Base-by-base conservation (phyloP, 306 rosid species). In the Boehmeria nivea region DNA sequence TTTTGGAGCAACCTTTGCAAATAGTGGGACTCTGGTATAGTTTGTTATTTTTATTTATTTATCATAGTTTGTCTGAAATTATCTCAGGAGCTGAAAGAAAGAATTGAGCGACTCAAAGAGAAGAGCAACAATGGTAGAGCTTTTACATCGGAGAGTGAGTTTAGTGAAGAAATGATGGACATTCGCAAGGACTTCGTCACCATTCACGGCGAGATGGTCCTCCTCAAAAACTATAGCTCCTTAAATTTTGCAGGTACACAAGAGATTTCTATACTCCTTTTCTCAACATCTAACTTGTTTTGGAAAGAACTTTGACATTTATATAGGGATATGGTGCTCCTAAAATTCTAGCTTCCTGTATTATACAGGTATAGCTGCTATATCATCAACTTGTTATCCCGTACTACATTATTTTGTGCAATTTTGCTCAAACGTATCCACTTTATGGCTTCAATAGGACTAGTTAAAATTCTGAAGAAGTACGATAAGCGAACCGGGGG, bases 151-250 rank as follows among this genome's bases (percentile, higher is more conserved):
- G 95, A 87, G 51, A 69, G 72, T 37, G 89, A 87, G 69, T 91
- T 91, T 63, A 85, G 96, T 66, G 83, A 91, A 74, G 99, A 91
- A 77, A 80, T 83, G 81, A 91, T 91, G 99, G 91, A 80, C 56
- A 91, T 87, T 26, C 90, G 94, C 61, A 87, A 67, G 83, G 96
- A 87, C 76, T 87, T 91, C 16, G 99, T 91, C 58, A 72, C 89
- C 71, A 85, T 91, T 71, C 99, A 91, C 66, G 99, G 99, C 69
- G 84, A 81, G 74, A 87, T 91, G 96, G 96, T 87, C 72, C 96
- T 91, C 49, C 89, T 91, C 1, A 87, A 87, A 76, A 91, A 78
- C 66, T 91, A 87, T 66, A 91, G 99, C 66, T 91, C 96, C 66
- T 68, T 91, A 72, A 91, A 91, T 72, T 91, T 91, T 78, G 94